phyloP scores from a whole-genome alignment of 345 rosid genomes.

The Clarkia xantiana region DNA sequence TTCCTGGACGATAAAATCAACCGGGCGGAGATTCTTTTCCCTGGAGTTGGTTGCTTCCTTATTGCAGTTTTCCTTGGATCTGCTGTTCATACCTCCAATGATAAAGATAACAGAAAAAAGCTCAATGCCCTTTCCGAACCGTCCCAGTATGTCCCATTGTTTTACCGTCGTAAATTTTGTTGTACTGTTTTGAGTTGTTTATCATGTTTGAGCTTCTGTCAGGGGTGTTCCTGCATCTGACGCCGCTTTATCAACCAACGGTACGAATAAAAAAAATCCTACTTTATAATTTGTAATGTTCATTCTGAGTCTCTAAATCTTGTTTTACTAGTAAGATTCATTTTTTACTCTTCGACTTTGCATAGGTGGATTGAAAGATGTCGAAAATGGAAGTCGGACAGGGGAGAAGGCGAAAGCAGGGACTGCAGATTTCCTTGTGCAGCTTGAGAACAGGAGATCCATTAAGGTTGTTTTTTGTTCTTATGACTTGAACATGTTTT shows the following conservation, averaged over 20 bases:
- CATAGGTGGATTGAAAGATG: constrained; percentile 13
- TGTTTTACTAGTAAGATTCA: too few relatives aligned
- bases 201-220: constrained; percentile 1
- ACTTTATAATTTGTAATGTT: not conserved
- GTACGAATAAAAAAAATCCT: constrained; percentile 10
- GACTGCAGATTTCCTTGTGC: constrained; percentile 48
- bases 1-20: constrained; percentile 72
- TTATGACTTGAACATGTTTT: too few relatives aligned
- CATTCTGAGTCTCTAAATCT: too few relatives aligned
- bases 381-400: constrained; percentile 20
- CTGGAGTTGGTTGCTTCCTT: constrained; percentile 75
- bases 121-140: constrained; percentile 25
- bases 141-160: too few relatives aligned
- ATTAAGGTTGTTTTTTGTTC: constrained; percentile 30
- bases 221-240: constrained; percentile 15
- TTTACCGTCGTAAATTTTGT: too few relatives aligned
- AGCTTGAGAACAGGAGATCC: constrained; percentile 55
- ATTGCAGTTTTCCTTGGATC: constrained; percentile 70
- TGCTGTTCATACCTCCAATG: constrained; percentile 68
- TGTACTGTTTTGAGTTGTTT: too few relatives aligned
- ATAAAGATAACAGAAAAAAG: constrained; percentile 52
- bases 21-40: constrained; percentile 61
- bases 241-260: constrained; percentile 13
- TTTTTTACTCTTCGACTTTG: not conserved
- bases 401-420: constrained; percentile 35